A percentile compares a stretch with the other conserved stretches of the same genome.
phyloP scores from a whole-genome alignment of 331 rosid genomes.

The Malus hybrid region DNA sequence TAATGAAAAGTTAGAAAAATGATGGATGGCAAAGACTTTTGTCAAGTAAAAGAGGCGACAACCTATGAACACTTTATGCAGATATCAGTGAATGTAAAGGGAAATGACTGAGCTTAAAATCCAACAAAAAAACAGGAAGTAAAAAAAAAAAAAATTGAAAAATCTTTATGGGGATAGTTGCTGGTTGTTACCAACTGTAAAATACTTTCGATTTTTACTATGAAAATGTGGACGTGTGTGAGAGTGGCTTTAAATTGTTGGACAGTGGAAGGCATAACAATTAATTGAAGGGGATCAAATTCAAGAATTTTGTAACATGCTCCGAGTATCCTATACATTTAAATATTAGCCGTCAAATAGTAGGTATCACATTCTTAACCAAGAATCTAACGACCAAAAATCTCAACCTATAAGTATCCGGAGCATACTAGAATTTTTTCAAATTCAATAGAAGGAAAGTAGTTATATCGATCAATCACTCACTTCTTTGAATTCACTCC shows the following conservation, averaged over 20 bases:
- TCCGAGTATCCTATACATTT: no score
- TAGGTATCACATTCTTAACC: no score
- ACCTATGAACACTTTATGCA: conserved; percentile 11
- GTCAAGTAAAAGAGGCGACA: conserved; percentile 6
- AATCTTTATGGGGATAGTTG: not conserved
- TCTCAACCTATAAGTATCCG: no score
- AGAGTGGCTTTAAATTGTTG: conserved; percentile 7
- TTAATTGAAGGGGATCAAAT: conserved; percentile 13
- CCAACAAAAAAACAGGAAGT: not conserved
- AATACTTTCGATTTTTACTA: not conserved
- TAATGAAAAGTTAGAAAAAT: not conserved
- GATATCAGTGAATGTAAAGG: conserved; percentile 4
- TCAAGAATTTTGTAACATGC: not conserved
- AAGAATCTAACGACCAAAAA: no score
- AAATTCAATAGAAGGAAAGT: conserved; percentile 1
- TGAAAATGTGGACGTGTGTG: conserved; percentile 13
- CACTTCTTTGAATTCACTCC: conserved; percentile 17
- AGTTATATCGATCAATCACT: not conserved
- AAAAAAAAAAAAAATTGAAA: no score
- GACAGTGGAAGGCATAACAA: conserved; percentile 26
- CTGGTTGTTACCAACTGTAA: conserved; percentile 24
- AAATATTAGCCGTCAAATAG: no score
- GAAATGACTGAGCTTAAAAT: not conserved
- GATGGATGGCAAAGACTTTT: not conserved
- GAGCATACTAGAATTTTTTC: no score